These are phyloP conservation scores for Ophiostoma piceae DNA, from an alignment of 2,329 filamentous ascomycete species.

Conservation along the genomic window DNA sequence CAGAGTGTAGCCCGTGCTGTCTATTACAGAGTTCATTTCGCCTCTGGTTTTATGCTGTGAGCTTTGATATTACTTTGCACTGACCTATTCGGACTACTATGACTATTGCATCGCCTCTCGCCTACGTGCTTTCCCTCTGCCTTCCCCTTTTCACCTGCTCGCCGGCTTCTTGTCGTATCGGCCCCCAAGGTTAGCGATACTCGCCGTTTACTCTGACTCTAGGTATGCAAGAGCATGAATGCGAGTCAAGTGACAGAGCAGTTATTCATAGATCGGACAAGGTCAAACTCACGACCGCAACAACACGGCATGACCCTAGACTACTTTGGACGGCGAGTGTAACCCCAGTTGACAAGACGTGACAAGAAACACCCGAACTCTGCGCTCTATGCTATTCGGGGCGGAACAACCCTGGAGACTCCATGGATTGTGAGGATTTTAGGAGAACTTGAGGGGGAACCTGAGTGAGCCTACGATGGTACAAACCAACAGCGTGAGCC, in stretches of 20 bases:
- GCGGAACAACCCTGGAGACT: not conserved
- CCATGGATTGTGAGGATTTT: not conserved
- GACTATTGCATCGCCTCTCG: too few species aligned
- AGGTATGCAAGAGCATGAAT: too few species aligned
- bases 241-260: not conserved
- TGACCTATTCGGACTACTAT: too few species aligned
- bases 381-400: not conserved
- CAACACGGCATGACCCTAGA: not conserved
- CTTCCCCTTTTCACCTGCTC: conserved; percentile 4
- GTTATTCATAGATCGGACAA: not conserved
- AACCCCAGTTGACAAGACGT: not conserved
- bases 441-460: too few species aligned
- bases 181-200: not conserved
- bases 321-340: not conserved
- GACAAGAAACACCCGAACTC: not conserved
- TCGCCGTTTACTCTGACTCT: not conserved
- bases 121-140: not conserved
- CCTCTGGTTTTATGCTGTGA: not conserved
- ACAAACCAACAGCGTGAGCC: not conserved
- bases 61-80: not conserved
- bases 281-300: not conserved
- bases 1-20: not conserved
- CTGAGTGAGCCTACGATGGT: not conserved
- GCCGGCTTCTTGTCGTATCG: conserved; percentile 6
- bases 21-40: not conserved